Evolutionary conservation across 768 basidiomycete genomes (phyloP), one percentile per base, ranked within the genome.

Genomic region (Calocera viscosa): DNA sequence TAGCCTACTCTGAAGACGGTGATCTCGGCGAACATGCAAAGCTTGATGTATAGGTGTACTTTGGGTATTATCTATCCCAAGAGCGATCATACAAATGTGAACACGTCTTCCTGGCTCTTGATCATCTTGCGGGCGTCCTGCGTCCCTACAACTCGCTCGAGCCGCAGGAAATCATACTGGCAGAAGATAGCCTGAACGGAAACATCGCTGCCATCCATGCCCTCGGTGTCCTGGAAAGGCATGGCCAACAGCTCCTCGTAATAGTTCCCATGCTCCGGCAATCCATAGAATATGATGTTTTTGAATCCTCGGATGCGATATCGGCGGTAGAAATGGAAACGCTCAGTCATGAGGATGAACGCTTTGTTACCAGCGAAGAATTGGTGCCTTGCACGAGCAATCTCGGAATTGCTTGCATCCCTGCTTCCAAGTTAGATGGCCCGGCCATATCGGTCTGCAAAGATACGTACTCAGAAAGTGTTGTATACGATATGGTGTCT

Each of bases 261-360:
- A 78, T 93, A 98, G 72, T 89, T 85, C 0, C 92, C 83, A 74
- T 97, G 91, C 65, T 91, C 86, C 0, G 96, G 96, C 35, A 90
- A 89, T 0, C 85, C 89, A 73, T 97, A 99, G 79, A 97, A 98
- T 47, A 98, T 81, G 71, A 96, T 76, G 72, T 96, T 98, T 64
- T 90, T 87, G 67, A 92, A 90, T 5, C 95, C 96, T 70, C 94
- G 82, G 64, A 98, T 85, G 71, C 91, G 92, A 79, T 98, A 98
- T 67, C 93, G 91, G 72, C 91, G 85, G 81, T 92, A 97, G 76
- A 98, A 99, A 76, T 99, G 94, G 81, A 97, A 98, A n/a, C 96
- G 86, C 74, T 99, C 96, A 72, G 90, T 95, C 73, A 97, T 80
- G 69, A 98, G 81, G 33, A 99, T 76, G 80, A 98, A 91, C 0